phyloP scores from a whole-genome alignment of 106 monocot species.

The Xerophyta viscosa region DNA sequence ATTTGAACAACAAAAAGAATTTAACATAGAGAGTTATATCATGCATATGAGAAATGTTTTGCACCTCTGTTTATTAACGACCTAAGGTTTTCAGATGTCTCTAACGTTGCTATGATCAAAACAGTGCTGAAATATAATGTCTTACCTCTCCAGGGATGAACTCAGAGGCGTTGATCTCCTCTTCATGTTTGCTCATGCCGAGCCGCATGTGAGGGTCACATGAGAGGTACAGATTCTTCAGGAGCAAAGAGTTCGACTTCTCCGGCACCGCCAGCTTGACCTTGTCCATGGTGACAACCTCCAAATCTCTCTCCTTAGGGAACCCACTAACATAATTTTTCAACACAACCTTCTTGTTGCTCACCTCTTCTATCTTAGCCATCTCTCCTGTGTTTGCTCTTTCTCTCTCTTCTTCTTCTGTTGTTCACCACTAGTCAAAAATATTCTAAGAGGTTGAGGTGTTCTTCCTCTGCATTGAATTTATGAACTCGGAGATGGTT shows the following conservation, averaged over 20 bases:
- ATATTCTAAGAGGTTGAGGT: too few relatives aligned
- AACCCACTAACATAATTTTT: constrained; percentile 11
- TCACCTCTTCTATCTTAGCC: constrained; percentile 1
- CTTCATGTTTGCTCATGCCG: background rate
- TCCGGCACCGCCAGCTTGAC: constrained; percentile 14
- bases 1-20: background rate
- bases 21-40: background rate
- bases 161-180: background rate
- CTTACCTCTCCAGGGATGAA: constrained; percentile 5
- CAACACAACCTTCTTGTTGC: constrained; percentile 26
- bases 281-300: constrained; percentile 1
- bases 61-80: too few relatives aligned
- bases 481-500: too few relatives aligned
- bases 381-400: background rate
- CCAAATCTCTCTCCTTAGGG: constrained; percentile 22
- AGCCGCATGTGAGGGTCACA: constrained; percentile 19
- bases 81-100: too few relatives aligned
- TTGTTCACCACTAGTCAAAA: too few relatives aligned
- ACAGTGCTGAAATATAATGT: too few relatives aligned
- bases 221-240: constrained; percentile 37
- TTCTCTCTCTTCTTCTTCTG: too few relatives aligned
- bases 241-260: constrained; percentile 12
- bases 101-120: too few relatives aligned
- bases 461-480: too few relatives aligned
- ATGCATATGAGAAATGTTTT: too few relatives aligned